Base-by-base conservation (phyloP, 345 rosid species). In the Raphanus raphanistrum region DNA sequence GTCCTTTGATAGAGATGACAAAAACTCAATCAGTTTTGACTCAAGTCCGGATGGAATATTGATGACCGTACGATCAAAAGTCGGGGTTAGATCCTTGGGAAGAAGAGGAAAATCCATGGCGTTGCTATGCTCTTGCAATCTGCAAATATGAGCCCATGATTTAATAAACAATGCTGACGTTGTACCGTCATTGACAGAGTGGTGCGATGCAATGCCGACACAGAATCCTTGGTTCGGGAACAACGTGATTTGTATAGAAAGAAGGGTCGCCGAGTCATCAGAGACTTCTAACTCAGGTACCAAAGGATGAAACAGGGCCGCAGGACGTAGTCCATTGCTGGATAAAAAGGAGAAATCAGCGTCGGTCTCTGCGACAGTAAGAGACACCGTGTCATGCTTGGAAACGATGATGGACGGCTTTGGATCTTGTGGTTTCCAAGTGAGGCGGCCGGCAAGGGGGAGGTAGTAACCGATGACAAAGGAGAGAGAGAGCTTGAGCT, bases 401-500 rank as follows among this genome's bases (percentile, higher is more conserved):
- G 75, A 4, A 70, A 69, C 80, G 21, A 62, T 15, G 60, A 82
- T 72, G 74, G 38, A 8, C 3, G 87, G 85, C 1, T 71, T 66
- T 1, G 68, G 16, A 9, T 76, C 59, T 13, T 41, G 8, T 7
- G 28, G 31, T 1, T 71, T 55, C 87, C 84, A 80, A 0, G 12
- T 62, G 68, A 86, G 17, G 70, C 21, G 50, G 15, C 87, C 85
- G 5, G 80, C 35, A 25, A 84, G 69, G 21, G 85, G 87, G 32
- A 82, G 80, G 54, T 66, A 82, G 61, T 59, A 70, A 32, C 6
- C 48, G 77, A 85, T 85, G 16, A 64, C 61, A 17, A 38, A 63
- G 3, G 87, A 82, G 2, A 82, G 82, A 3, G 85, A 81, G 67
- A 15, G 79, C 17, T 74, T 82, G 70, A 85, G 85, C 9, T 66